phyloP scores from a whole-genome alignment of 2,329 filamentous ascomycete species.

The Cladophialophora immunda region DNA sequence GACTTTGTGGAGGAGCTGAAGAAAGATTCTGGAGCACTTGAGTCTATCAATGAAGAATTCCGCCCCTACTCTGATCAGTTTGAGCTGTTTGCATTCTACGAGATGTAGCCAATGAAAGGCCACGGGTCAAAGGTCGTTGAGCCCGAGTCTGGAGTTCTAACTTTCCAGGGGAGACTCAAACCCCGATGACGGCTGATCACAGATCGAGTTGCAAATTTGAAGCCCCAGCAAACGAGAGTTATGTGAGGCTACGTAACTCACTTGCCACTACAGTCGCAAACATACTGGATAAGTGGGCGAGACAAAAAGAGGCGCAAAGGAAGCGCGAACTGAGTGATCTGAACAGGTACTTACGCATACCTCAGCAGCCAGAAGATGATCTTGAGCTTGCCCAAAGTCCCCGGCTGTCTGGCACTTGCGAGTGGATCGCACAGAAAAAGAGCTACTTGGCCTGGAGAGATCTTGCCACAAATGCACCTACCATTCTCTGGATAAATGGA shows the following conservation, averaged over 20 bases:
- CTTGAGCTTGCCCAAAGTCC: background rate
- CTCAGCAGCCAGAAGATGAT: background rate
- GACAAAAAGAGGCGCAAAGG: background rate
- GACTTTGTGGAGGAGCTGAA: conserved; percentile 52
- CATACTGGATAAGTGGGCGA: background rate
- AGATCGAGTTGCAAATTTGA: conserved; percentile 45
- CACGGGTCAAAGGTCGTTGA: conserved; percentile 41
- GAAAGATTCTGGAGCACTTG: conserved; percentile 47
- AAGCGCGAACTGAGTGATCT: background rate
- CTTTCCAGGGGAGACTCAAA: conserved; percentile 52
- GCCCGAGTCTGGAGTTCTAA: conserved; percentile 54
- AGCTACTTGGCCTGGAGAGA: conserved; percentile 2
- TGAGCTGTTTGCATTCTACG: conserved; percentile 57
- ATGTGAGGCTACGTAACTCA: background rate
- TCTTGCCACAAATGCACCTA: conserved; percentile 21
- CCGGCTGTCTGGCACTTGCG: conserved; percentile 1
- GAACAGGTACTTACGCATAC: background rate
- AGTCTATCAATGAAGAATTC: conserved; percentile 57
- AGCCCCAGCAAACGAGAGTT: background rate
- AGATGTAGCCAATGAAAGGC: conserved; percentile 45
- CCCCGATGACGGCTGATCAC: conserved; percentile 47
- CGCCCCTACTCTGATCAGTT: conserved; percentile 49
- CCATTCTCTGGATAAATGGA: conserved; percentile 44
- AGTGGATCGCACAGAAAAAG: conserved; percentile 1
- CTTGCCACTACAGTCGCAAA: background rate